These are phyloP conservation scores for Rhizophagus clarus DNA, from an alignment of 192 early-diverging fungal genomes.

Conservation along the genomic window DNA sequence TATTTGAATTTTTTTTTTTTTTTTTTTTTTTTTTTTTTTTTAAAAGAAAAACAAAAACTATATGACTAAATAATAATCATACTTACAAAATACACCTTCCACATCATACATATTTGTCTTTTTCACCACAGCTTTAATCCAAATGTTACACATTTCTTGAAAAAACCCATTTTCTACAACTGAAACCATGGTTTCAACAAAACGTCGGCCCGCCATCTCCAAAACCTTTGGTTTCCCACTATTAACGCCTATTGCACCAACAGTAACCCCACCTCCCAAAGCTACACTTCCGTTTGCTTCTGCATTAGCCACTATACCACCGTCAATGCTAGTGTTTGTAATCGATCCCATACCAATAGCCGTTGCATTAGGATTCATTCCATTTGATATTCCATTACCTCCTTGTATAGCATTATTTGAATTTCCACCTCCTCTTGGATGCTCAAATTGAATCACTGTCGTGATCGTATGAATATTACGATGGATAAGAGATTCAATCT, in stretches of 20 bases:
- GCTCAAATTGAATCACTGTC: conserved; percentile 52
- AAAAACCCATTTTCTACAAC: conserved; percentile 50
- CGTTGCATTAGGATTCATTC: conserved; percentile 37
- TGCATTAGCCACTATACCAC: conserved; percentile 28
- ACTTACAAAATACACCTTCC: conserved; percentile 55
- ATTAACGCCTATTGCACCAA: conserved; percentile 24
- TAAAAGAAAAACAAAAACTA: background rate
- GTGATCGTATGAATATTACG: conserved; percentile 54
- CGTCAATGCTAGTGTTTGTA: background rate
- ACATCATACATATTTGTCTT: conserved; percentile 52
- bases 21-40: no score
- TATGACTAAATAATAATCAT: background rate
- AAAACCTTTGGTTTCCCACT: conserved; percentile 51
- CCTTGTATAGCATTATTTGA: conserved; percentile 25
- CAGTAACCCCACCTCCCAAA: conserved; percentile 24
- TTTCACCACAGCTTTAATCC: conserved; percentile 50
- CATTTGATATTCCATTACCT: conserved; percentile 35
- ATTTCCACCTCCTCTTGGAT: conserved; percentile 27
- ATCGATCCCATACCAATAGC: conserved; percentile 19
- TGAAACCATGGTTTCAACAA: conserved; percentile 51
- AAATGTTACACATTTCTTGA: conserved; percentile 51
- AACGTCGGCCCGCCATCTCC: conserved; percentile 49
- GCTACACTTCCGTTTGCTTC: conserved; percentile 12
- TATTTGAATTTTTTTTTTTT: no score
- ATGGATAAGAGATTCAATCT: conserved; percentile 52